Evolutionary conservation across 225 moss, liverwort and hornwort genomes (phyloP).

Genomic region (Sphagnum contortum): DNA sequence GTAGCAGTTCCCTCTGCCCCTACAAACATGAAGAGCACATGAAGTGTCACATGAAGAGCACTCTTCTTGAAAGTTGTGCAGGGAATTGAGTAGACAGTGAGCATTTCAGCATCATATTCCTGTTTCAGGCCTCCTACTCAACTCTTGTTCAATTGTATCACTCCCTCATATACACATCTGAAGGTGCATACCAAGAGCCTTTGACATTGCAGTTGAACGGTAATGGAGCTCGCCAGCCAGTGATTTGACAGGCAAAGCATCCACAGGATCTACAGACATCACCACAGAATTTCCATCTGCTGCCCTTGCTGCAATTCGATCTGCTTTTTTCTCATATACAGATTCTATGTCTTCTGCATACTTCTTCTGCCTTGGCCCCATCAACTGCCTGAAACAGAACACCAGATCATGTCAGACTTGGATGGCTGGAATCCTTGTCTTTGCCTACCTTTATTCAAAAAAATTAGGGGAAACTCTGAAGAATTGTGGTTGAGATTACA

Average conservation of each 20-base stretch:
- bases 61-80: too few species aligned
- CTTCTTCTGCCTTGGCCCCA: slow-evolving; percentile 49
- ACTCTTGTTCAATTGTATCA: too few species aligned
- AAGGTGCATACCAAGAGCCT: slow-evolving; percentile 31
- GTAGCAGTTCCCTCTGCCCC: slow-evolving; percentile 41
- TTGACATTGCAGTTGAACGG: slow-evolving; percentile 34
- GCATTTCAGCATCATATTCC: too few species aligned
- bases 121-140: too few species aligned
- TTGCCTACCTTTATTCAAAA: too few species aligned
- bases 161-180: too few species aligned
- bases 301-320: slow-evolving; percentile 27
- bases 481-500: too few species aligned
- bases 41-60: too few species aligned
- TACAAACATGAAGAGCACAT: slow-evolving; percentile 1
- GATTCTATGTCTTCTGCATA: slow-evolving; percentile 64
- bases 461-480: too few species aligned
- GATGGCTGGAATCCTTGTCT: too few species aligned
- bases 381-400: slow-evolving; percentile 30
- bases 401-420: too few species aligned
- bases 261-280: slow-evolving; percentile 59
- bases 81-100: too few species aligned
- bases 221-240: slow-evolving; percentile 83
- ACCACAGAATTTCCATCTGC: slow-evolving; percentile 15
- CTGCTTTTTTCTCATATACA: slow-evolving; percentile 66
- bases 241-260: slow-evolving; percentile 84